phyloP scores from a whole-genome alignment of 805 yeast genomes.

The Candida namnaoensis region DNA sequence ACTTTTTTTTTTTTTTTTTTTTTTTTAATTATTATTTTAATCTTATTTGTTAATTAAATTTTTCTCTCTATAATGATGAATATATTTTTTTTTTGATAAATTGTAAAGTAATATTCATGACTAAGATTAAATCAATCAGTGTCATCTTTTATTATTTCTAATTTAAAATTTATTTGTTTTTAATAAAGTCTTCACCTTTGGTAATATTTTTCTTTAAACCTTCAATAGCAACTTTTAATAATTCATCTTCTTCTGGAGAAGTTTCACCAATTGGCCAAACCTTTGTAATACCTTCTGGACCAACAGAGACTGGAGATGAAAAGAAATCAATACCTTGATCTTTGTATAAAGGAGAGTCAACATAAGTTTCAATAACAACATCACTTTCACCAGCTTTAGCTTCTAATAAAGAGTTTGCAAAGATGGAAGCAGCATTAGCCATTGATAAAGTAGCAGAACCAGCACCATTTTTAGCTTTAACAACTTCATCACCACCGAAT shows the following conservation, averaged over 20 bases:
- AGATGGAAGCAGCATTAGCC: constrained; percentile 87
- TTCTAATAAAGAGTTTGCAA: constrained; percentile 55
- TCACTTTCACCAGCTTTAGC: constrained; percentile 59
- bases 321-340: constrained; percentile 86
- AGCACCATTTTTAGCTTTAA: constrained; percentile 87
- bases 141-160: no score
- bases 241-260: constrained; percentile 72
- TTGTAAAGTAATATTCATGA: no score
- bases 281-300: constrained; percentile 80
- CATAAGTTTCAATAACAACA: constrained; percentile 60
- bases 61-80: no score
- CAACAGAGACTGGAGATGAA: constrained; percentile 90
- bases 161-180: constrained; percentile 40
- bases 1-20: no score
- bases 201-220: constrained; percentile 85
- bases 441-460: constrained; percentile 91
- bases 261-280: constrained; percentile 72
- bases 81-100: no score
- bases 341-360: constrained; percentile 77
- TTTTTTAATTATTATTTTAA: no score
- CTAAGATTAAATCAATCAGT: no score
- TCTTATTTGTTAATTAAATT: no score
- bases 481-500: constrained; percentile 95
- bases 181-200: constrained; percentile 88
- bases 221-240: constrained; percentile 77